These are phyloP conservation scores for Solanum virginianum DNA, from an alignment of 257 asterid genomes.

Conservation along the genomic window DNA sequence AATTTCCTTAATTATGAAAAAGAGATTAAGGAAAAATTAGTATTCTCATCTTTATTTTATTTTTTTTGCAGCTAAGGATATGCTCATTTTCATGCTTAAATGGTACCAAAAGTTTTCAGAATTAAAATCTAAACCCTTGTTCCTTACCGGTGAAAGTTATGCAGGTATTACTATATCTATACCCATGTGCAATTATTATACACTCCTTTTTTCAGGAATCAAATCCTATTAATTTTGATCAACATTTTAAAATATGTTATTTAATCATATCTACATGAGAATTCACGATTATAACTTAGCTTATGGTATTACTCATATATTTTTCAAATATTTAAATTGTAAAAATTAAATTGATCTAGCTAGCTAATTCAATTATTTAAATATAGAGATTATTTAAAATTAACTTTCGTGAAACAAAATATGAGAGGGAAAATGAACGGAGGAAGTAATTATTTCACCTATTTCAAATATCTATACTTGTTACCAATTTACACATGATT, in stretches of 20 bases:
- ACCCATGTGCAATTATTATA: background rate
- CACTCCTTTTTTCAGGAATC: background rate
- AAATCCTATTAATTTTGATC: background rate
- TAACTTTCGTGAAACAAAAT: background rate
- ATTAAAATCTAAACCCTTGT: constrained; percentile 11
- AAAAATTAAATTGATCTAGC: no score
- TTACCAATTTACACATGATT: no score
- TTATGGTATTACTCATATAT: background rate
- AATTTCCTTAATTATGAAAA: background rate
- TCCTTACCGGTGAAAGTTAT: constrained; percentile 32
- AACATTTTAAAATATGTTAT: background rate
- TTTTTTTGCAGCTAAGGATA: constrained; percentile 16
- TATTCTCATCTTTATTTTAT: background rate
- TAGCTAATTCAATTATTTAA: no score
- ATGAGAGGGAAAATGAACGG: background rate
- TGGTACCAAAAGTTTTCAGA: constrained; percentile 23
- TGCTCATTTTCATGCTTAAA: constrained; percentile 14
- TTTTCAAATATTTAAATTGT: no score
- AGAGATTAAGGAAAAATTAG: background rate
- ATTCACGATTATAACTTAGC: no score
- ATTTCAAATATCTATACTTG: background rate
- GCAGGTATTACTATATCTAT: constrained; percentile 9
- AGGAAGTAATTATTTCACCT: background rate
- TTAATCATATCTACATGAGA: background rate
- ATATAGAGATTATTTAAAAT: no score